Base-by-base conservation (phyloP, 768 basidiomycete genomes). In the Termitomyces sp. region DNA sequence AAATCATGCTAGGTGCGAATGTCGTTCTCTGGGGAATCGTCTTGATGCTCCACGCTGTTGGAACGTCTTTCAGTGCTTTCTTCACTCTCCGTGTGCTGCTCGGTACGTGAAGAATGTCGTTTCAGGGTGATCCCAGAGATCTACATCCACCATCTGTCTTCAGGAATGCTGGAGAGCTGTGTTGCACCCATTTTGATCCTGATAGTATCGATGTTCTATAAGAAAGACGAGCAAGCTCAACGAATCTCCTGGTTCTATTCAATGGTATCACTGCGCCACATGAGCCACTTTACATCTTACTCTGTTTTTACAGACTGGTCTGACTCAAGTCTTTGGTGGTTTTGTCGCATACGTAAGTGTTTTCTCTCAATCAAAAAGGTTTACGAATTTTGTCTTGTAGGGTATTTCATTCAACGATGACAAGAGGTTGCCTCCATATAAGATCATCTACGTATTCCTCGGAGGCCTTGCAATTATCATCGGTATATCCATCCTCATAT, bases 131-230 rank as follows among this genome's bases (percentile, higher is more conserved):
- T 17, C 15, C 1, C 14, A 5, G 15, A 17, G 17, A 42, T 42
- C 5, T 3, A 42, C 15, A 42, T 42, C 15, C 15, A 17, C 15
- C 15, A 9, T 31, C 45, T 9, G 4, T 53, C 20, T 50, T 1
- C 38, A 87, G 86, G 86, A 43, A 86, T 87, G 86, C 83, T 83
- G 67, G 87, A 89, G 69, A 80, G 79, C 63, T 86, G 86, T 66
- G 87, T 87, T 14, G 80, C 84, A 5, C 87, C 87, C 0, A 83
- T 79, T 65, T 73, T 88, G 38, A 83, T 88, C 70, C 72, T 87
- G 56, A 79, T 87, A 43, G 79, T 87, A 46, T 81, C 84, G 10
- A 85, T 86, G 82, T 88, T 87, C 67, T 88, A 87, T 73, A 85
- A 83, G 76, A 87, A 87, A 71, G 75, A 85, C 55, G 86, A 87